phyloP scores from a whole-genome alignment of 2,329 filamentous ascomycete genomes.

The Neoarthrinium moseri region DNA sequence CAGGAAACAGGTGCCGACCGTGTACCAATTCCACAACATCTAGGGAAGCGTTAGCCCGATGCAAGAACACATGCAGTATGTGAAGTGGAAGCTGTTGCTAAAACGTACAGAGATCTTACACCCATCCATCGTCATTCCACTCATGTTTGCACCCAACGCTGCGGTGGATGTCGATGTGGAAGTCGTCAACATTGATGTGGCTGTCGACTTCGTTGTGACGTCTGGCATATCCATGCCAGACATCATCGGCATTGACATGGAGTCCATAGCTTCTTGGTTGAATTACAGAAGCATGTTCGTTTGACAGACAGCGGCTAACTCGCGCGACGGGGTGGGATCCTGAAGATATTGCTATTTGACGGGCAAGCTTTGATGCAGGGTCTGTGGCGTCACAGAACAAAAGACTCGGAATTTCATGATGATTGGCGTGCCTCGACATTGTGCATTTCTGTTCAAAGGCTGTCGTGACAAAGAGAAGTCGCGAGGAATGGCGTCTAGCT shows the following conservation, averaged over 20 bases:
- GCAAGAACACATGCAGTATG: too few species aligned
- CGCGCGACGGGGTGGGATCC: too few species aligned
- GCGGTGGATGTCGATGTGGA: too few species aligned
- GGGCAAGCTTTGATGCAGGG: too few species aligned
- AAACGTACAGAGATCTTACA: constrained; percentile 9
- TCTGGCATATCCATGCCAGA: constrained; percentile 8
- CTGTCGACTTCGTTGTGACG: background rate
- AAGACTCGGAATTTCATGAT: too few species aligned
- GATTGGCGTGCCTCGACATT: too few species aligned
- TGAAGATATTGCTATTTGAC: too few species aligned
- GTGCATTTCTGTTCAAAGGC: too few species aligned
- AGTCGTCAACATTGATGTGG: background rate
- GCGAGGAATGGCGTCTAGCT: too few species aligned
- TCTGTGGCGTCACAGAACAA: too few species aligned
- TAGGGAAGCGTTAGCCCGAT: constrained; percentile 27
- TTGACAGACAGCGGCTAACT: too few species aligned
- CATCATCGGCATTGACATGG: constrained; percentile 7
- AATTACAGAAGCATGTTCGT: background rate
- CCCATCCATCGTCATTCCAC: constrained; percentile 3
- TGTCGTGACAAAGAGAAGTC: too few species aligned
- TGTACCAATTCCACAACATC: constrained; percentile 84
- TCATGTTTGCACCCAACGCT: background rate
- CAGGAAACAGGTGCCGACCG: constrained; percentile 72
- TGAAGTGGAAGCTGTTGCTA: background rate
- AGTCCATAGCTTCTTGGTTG: background rate